phyloP scores from a whole-genome alignment of 1,284 basidiomycete genomes.

The Marasmius tenuissimus region DNA sequence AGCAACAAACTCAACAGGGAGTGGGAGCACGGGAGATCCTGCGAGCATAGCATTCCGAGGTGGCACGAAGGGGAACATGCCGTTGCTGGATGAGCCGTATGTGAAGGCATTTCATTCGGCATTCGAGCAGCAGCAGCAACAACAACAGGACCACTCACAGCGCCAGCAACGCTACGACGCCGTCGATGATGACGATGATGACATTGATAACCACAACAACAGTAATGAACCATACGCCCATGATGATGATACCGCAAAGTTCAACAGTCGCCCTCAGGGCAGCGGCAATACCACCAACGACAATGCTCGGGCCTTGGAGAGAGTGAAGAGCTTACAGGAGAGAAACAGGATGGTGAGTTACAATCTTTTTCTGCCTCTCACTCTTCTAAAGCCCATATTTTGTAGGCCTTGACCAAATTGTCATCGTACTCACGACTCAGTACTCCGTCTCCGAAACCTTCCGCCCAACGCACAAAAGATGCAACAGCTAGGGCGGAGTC shows the following conservation, averaged over 20 bases:
- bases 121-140: conserved; percentile 9
- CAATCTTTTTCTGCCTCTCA: conserved; percentile 24
- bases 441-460: conserved; percentile 33
- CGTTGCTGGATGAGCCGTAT: conserved; percentile 24
- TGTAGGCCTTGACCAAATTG: conserved; percentile 68
- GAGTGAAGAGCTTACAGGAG: conserved; percentile 67
- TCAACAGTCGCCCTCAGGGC: conserved; percentile 41
- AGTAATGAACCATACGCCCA: conserved; percentile 18
- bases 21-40: conserved; percentile 68
- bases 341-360: conserved; percentile 66
- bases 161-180: conserved; percentile 24
- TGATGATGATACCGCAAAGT: conserved; percentile 67
- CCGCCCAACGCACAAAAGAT: conserved; percentile 10
- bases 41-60: conserved; percentile 46
- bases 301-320: conserved; percentile 58
- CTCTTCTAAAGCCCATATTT: conserved; percentile 11
- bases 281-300: conserved; percentile 28
- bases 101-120: conserved; percentile 29
- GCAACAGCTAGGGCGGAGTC: conserved; percentile 3
- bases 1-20: conserved; percentile 78
- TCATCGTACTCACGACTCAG: conserved; percentile 47
- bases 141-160: neutral
- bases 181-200: conserved; percentile 47
- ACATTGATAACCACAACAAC: conserved; percentile 45
- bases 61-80: conserved; percentile 13